Base-by-base conservation (phyloP, 352 stramenopile species). In the Pythium myriotylum region DNA sequence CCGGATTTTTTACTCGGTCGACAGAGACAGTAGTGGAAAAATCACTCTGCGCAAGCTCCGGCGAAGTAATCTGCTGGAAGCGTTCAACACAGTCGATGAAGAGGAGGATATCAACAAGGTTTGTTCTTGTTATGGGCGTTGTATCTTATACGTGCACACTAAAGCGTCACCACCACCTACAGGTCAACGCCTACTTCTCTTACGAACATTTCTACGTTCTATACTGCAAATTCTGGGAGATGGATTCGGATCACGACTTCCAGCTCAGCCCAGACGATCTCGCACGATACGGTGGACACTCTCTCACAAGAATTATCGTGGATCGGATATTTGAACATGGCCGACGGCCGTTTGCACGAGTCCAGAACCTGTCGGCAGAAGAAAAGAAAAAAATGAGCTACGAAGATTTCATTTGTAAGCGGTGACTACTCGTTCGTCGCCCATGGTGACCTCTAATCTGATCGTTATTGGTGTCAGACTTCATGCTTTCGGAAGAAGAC, bases 61-160 rank as follows among this genome's bases (percentile, higher is more conserved):
- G 41, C 88, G 90, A 49, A 98, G 88, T 54, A 98, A 98, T 74
- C 68, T 99, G 9, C 79, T 99, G 26, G 84, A 91, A 43, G 92
- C 96, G 40, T 99, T 99, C 81, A 93, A 97, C 66, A 86, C 88
- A 46, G 96, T 99, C 3, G 97, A 99, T 70, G 94, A 98, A 77
- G 97, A 99, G 72, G 96, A 99, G 79, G 97, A 99, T 74, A 99
- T 99, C 72, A 99, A 99, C 82, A 98, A 98, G 82, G 97, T 99
- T 46, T 29, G 26, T 32, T 23, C 29, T 10, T 10, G 29, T 35
- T 35, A 35, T 35, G 10, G 29, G 5, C 10, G 12, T 4, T 35
- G 35, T 2, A 24, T 16, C 16, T 17, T n/a, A 19, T 10, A 10
- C 7, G 16, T 35, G 29, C 29, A 10, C 29, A 35, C 10, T 35